phyloP scores from a whole-genome alignment of 2,329 filamentous ascomycete species.

The Pyrenophora seminiperda region DNA sequence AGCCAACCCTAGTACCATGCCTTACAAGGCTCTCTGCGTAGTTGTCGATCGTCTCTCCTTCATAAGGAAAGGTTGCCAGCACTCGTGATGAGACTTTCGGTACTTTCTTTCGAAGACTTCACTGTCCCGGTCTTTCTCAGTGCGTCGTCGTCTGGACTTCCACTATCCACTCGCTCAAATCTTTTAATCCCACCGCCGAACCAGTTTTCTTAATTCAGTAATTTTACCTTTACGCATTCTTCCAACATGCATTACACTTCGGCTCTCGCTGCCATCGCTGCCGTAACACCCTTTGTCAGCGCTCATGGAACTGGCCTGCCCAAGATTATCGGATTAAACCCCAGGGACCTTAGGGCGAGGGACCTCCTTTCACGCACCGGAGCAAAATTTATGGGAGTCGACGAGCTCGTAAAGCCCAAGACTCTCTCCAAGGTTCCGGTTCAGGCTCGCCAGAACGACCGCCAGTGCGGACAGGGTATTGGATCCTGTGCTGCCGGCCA shows the following conservation, averaged over 20 bases:
- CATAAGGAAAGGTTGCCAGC: constrained; percentile 24
- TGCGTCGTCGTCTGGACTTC: constrained; percentile 33
- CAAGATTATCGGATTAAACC: constrained; percentile 43
- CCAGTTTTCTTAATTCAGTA: constrained; percentile 28
- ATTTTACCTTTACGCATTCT: constrained; percentile 23
- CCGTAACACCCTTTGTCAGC: constrained; percentile 36
- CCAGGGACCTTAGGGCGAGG: constrained; percentile 43
- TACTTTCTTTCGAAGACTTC: constrained; percentile 25
- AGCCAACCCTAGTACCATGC: constrained; percentile 32
- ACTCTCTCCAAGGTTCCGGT: constrained; percentile 21
- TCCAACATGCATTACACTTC: constrained; percentile 43
- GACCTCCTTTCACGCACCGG: constrained; percentile 38
- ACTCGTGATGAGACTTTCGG: constrained; percentile 5
- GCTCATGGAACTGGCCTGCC: constrained; percentile 42
- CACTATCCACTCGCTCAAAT: constrained; percentile 43
- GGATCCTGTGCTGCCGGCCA: constrained; percentile 41
- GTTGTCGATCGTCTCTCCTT: constrained; percentile 25
- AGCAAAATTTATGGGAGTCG: constrained; percentile 31
- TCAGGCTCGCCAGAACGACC: constrained; percentile 38
- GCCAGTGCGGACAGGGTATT: constrained; percentile 40
- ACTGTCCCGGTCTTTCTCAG: constrained; percentile 30
- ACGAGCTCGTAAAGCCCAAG: constrained; percentile 19
- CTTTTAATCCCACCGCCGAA: constrained; percentile 11
- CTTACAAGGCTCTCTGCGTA: constrained; percentile 19
- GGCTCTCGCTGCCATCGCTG: constrained; percentile 38